Percentiles rank a stretch among this genome's conserved stretches.
Evolutionary conservation across 352 stramenopile genomes (phyloP).

Genomic region (Achlya hypogyna): DNA sequence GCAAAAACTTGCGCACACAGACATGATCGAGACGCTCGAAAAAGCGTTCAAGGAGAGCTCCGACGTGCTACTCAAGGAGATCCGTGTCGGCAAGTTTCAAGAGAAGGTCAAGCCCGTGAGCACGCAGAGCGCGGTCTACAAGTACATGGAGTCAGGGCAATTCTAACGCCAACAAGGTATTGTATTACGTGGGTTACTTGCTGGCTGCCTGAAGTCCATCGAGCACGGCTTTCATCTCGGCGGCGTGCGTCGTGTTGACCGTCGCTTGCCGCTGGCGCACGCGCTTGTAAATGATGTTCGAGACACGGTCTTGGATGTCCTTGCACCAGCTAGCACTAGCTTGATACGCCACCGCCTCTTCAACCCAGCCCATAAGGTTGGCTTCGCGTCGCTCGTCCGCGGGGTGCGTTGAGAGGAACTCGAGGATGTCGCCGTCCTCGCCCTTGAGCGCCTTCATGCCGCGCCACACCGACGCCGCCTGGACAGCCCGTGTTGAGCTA

Average conservation of each 20-base stretch:
- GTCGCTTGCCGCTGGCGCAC: constrained; percentile 30
- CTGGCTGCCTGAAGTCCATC: constrained; percentile 21
- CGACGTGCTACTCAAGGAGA: constrained; percentile 70
- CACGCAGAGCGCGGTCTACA: constrained; percentile 72
- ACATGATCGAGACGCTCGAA: constrained; percentile 65
- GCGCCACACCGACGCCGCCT: constrained; percentile 5
- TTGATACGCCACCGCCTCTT: constrained; percentile 38
- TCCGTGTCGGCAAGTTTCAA: constrained; percentile 80
- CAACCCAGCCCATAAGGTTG: constrained; percentile 32
- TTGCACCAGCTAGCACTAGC: constrained; percentile 42
- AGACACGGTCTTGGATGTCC: constrained; percentile 43
- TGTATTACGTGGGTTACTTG: not conserved
- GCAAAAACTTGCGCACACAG: constrained; percentile 52
- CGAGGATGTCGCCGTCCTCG: constrained; percentile 32
- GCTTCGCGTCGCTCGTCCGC: constrained; percentile 50
- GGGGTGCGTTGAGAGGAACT: constrained; percentile 58
- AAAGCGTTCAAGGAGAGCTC: constrained; percentile 80
- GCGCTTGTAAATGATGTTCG: constrained; percentile 28
- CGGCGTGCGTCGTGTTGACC: constrained; percentile 38
- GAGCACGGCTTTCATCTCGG: constrained; percentile 55
- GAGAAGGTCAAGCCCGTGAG: constrained; percentile 67
- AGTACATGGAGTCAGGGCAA: constrained; percentile 74
- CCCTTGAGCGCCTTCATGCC: constrained; percentile 26
- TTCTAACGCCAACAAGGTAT: not conserved
- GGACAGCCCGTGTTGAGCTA: constrained; percentile 22